Base-by-base conservation (phyloP, 129 eudicot genomes). In the Pulicaria dysenterica region DNA sequence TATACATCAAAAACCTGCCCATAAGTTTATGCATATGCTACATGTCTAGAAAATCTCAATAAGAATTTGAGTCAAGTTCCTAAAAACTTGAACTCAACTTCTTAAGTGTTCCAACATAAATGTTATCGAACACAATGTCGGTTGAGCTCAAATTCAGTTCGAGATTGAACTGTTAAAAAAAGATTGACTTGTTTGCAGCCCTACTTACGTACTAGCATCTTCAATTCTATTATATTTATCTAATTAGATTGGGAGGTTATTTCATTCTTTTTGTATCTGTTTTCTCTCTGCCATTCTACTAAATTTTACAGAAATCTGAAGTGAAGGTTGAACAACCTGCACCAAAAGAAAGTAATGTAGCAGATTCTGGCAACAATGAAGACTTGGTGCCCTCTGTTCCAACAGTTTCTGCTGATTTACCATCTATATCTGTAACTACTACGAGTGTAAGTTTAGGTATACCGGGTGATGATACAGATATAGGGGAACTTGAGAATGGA, bases 401-500 rank as follows among this genome's bases (percentile, higher is more conserved):
- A 51, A 80, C 83, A 6, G 79, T 78, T 83, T 50, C 84, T 69
- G 88, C 31, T 41, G 73, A 61, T 55, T 12, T 80, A 53, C 85
- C 85, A 39, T 65, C 80, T 48, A 80, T 62, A 58, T 58, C 31
- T 24, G 2, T 24, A 24, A 24, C 31, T 24, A 24, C 31, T 24
- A 24, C 44, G 72, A 79, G 74, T 70, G 81, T 67, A 51, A 58
- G 46, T 64, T 59, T 85, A 77, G 77, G 54, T 13, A 49, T 81
- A 41, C 75, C 80, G 38, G 74, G 79, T 54, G 90, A 88, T 43
- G 81, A 79, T 50, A 69, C 76, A 39, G 96, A 83, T 48, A 70
- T 81, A 47, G 91, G 70, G 64, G 79, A 75, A 60, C 77, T 69
- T 43, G 92, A 76, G 64, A 61, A 77, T 74, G 92, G 77, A 50